Evolutionary conservation across 2,329 filamentous ascomycete species (phyloP).

Genomic region (Exophiala spinifera): DNA sequence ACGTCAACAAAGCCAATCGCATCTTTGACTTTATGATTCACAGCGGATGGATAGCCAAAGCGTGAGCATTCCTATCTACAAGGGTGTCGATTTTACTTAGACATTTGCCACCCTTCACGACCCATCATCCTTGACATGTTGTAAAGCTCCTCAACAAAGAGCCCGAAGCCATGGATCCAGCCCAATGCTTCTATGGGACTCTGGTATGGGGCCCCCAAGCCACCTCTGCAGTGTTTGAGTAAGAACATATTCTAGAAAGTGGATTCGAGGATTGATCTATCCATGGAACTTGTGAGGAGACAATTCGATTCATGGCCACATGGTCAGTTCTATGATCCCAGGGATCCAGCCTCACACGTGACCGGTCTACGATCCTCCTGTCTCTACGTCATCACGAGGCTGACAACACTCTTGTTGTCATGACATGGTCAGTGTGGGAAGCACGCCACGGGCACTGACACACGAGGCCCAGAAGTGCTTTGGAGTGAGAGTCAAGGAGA

Average conservation of each 20-base stretch:
- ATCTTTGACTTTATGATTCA: constrained; percentile 95
- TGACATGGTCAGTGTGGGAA: neutral
- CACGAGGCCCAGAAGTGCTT: neutral
- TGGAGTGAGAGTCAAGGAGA: neutral
- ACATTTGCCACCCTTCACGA: no score
- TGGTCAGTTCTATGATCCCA: neutral
- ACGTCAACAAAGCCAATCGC: constrained; percentile 77
- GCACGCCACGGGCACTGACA: no score
- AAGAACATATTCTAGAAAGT: neutral
- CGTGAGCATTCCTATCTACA: constrained; percentile 43
- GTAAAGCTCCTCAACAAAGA: no score
- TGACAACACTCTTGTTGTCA: neutral
- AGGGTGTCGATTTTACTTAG: no score
- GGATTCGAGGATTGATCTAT: neutral
- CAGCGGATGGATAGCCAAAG: constrained; percentile 86
- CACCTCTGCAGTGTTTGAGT: neutral
- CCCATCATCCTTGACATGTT: neutral
- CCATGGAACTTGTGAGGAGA: no score
- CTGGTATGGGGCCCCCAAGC: neutral
- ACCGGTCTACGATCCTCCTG: neutral
- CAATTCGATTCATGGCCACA: no score
- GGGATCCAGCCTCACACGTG: neutral
- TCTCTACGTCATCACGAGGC: constrained; percentile 2
- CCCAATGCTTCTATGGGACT: neutral
- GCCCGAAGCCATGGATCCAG: neutral